Percentiles rank a stretch among this genome's conserved stretches.
These are phyloP conservation scores for Hirsutella minnesotensis DNA, from an alignment of 2,329 filamentous ascomycete genomes.

Conservation along the genomic window DNA sequence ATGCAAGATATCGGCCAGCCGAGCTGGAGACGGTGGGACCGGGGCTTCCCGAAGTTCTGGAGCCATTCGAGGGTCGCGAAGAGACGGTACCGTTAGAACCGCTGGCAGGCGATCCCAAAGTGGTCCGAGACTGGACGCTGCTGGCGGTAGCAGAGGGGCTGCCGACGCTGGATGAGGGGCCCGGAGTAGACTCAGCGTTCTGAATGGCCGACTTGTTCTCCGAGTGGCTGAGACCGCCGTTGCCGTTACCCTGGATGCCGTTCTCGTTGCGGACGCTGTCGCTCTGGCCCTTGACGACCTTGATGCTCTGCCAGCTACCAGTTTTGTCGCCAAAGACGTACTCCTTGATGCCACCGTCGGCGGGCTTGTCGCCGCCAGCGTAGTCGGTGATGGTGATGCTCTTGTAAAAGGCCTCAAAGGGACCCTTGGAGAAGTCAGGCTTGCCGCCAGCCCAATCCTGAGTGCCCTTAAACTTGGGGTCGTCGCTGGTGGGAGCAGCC, in stretches of 20 bases:
- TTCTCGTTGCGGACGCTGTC: neutral
- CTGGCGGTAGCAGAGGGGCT: slow-evolving; percentile 4
- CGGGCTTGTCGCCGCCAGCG: slow-evolving; percentile 32
- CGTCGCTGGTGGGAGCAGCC: slow-evolving; percentile 39
- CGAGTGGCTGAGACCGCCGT: neutral
- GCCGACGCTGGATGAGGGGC: slow-evolving; percentile 2
- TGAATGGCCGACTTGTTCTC: neutral
- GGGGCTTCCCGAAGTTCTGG: slow-evolving; percentile 6
- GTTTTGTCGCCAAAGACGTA: slow-evolving; percentile 39
- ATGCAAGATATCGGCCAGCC: neutral
- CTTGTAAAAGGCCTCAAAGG: slow-evolving; percentile 46
- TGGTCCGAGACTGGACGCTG: slow-evolving; percentile 9
- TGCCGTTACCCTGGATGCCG: neutral
- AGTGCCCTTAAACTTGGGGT: slow-evolving; percentile 51
- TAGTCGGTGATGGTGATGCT: slow-evolving; percentile 42
- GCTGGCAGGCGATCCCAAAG: slow-evolving; percentile 8
- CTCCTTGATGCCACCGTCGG: slow-evolving; percentile 29
- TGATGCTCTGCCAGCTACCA: slow-evolving; percentile 39
- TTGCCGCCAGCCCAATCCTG: slow-evolving; percentile 57
- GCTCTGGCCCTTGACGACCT: slow-evolving; percentile 29
- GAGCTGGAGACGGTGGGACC: neutral
- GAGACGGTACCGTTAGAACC: slow-evolving; percentile 7
- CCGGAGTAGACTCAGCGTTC: neutral
- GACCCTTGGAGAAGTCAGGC: slow-evolving; percentile 38
- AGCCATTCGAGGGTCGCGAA: slow-evolving; percentile 4